Evolutionary conservation across 495 filamentous ascomycete species (phyloP).

Genomic region (Mytilinidion resinicola): DNA sequence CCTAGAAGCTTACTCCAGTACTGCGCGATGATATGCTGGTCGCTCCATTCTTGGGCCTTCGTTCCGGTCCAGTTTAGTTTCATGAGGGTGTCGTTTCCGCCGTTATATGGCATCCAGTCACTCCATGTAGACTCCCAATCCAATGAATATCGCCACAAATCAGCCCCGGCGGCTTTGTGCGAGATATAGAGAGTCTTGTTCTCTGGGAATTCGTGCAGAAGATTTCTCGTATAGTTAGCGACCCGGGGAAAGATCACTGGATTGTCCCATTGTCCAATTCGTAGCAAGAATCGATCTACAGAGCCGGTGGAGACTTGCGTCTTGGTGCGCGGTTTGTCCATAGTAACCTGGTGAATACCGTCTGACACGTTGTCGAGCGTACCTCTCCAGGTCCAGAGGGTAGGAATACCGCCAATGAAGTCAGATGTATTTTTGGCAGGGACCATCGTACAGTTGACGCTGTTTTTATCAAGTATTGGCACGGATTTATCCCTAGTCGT

Average conservation of each 20-base stretch:
- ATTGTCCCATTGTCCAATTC: slow-evolving; percentile 51
- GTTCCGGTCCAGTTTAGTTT: slow-evolving; percentile 55
- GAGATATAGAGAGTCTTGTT: slow-evolving; percentile 45
- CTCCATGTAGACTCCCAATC: slow-evolving; percentile 58
- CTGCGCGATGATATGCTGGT: slow-evolving; percentile 59
- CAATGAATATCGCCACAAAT: slow-evolving; percentile 57
- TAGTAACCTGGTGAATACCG: slow-evolving; percentile 57
- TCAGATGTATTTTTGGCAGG: not conserved
- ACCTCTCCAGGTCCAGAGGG: slow-evolving; percentile 49
- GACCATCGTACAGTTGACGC: slow-evolving; percentile 42
- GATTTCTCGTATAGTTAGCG: slow-evolving; percentile 53
- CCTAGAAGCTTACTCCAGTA: slow-evolving; percentile 62
- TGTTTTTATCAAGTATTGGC: slow-evolving; percentile 40
- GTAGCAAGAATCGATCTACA: slow-evolving; percentile 51
- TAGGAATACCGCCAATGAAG: slow-evolving; percentile 47
- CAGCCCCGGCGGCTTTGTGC: slow-evolving; percentile 59
- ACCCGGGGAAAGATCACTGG: slow-evolving; percentile 52
- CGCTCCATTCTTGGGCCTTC: slow-evolving; percentile 55
- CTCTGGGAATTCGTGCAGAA: slow-evolving; percentile 40
- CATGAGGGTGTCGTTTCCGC: slow-evolving; percentile 41
- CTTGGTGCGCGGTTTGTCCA: slow-evolving; percentile 48
- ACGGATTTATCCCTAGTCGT: slow-evolving; percentile 41
- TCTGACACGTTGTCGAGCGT: slow-evolving; percentile 56
- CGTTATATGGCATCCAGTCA: slow-evolving; percentile 52
- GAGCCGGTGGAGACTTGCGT: slow-evolving; percentile 44